Base-by-base conservation (phyloP, 805 yeast genomes). In the Candida michaelii region DNA sequence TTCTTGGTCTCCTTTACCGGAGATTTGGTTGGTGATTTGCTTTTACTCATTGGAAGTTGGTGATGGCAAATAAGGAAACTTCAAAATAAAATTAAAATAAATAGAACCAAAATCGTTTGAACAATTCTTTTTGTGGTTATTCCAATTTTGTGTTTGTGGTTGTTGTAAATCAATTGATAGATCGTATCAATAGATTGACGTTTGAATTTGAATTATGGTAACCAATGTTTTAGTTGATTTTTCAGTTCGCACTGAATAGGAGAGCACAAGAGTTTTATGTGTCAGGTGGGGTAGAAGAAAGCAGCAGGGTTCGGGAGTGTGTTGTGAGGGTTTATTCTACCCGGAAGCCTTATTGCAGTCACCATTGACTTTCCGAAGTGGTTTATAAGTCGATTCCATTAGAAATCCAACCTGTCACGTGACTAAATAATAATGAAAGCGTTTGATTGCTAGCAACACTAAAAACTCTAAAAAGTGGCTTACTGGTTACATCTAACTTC, bases 1-100 rank as follows among this genome's bases (percentile, higher is more conserved):
- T 25, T 25, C 25, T 36, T 27, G 12, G 30, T 9, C 19, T 27
- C 30, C 19, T 16, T 25, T n/a, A 32, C 31, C 15, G 40, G 36
- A 19, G 33, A 19, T 30, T 30, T 36, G 18, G 27, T 27, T 18
- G 37, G 17, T 27, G 27, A 10, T 36, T 39, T 27, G 36, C 21
- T 18, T 32, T 39, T 27, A 35, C 27, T 23, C 45, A 32, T 15
- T 29, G 39, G 27, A 33, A 17, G 40, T 12, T 25, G 41, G 30
- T 13, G 21, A 39, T 30, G 24, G 23, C 27, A 8, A 27, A 8
- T 16, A 16, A 7, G 30, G 30, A 24, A 31, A 8, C 15, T 31
- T 17, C 21, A 18, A 18, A 18, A 10, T 18, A 18, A 6, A 18
- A 3, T 25, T 11, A 25, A 11, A 25, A 9, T 25, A 25, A 25